Evolutionary conservation across 352 stramenopile genomes (phyloP).

Genomic region (Phytophthora cryptogea): DNA sequence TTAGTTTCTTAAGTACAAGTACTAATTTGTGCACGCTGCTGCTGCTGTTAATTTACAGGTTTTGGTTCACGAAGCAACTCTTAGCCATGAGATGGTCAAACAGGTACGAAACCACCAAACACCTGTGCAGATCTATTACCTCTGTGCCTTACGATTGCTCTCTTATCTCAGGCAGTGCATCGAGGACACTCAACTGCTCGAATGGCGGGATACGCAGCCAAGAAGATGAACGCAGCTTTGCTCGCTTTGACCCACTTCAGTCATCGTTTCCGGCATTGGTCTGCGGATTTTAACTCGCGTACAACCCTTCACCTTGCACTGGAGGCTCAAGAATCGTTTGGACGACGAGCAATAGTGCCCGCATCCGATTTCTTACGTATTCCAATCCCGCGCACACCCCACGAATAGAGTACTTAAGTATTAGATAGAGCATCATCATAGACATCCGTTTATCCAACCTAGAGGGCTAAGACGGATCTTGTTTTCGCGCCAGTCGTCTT

Average conservation of each 20-base stretch:
- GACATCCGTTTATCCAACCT: not conserved
- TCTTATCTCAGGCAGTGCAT: slow-evolving; percentile 46
- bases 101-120: slow-evolving; percentile 36
- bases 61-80: slow-evolving; percentile 87
- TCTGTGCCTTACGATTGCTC: not conserved
- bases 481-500: not conserved
- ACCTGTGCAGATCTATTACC: not conserved
- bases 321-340: slow-evolving; percentile 73
- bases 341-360: slow-evolving; percentile 61
- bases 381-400: slow-evolving; percentile 56
- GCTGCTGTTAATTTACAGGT: slow-evolving; percentile 37
- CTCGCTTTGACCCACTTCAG: slow-evolving; percentile 88
- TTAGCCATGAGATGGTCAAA: slow-evolving; percentile 73
- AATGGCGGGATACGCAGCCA: slow-evolving; percentile 78
- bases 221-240: slow-evolving; percentile 76
- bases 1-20: not conserved
- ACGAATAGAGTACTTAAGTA: slow-evolving; percentile 37
- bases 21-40: too few relatives aligned
- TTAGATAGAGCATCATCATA: slow-evolving; percentile 22
- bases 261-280: slow-evolving; percentile 80
- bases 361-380: slow-evolving; percentile 85
- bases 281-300: slow-evolving; percentile 30
- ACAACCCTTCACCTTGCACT: slow-evolving; percentile 74
- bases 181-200: slow-evolving; percentile 80
- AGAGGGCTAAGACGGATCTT: not conserved